These are phyloP conservation scores for Chlorociboria aeruginascens DNA, from an alignment of 495 filamentous ascomycete species.

Conservation along the genomic window DNA sequence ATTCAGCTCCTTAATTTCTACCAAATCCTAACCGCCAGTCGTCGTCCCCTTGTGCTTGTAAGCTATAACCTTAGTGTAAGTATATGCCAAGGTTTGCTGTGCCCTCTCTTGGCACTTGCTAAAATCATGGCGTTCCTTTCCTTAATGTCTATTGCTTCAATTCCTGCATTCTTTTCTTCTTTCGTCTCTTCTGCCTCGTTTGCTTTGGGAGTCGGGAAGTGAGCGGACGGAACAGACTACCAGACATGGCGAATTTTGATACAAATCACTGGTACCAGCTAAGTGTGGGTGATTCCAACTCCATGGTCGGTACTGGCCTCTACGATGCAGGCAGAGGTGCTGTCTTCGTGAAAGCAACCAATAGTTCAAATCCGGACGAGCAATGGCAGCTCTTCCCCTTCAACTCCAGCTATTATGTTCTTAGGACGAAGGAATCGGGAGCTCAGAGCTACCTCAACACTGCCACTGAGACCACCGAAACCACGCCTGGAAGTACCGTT, in stretches of 20 bases:
- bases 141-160: too few relatives aligned
- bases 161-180: too few relatives aligned
- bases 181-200: too few relatives aligned
- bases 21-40: too few relatives aligned
- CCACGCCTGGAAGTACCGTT: slow-evolving; percentile 5
- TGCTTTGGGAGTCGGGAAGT: too few relatives aligned
- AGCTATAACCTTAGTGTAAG: too few relatives aligned
- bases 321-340: background rate
- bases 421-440: slow-evolving; percentile 1
- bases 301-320: slow-evolving; percentile 6
- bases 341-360: background rate
- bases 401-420: background rate
- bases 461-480: background rate
- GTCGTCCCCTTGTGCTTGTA: too few relatives aligned
- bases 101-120: too few relatives aligned
- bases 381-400: slow-evolving; percentile 5
- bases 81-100: too few relatives aligned
- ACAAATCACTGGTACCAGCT: background rate
- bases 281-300: background rate
- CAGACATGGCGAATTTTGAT: background rate
- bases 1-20: too few relatives aligned
- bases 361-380: background rate
- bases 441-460: background rate
- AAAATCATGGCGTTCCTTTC: too few relatives aligned
- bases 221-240: too few relatives aligned